Evolutionary conservation across 768 basidiomycete species (phyloP), one percentile per base, ranked within the genome.

Genomic region (Trametes elegans): DNA sequence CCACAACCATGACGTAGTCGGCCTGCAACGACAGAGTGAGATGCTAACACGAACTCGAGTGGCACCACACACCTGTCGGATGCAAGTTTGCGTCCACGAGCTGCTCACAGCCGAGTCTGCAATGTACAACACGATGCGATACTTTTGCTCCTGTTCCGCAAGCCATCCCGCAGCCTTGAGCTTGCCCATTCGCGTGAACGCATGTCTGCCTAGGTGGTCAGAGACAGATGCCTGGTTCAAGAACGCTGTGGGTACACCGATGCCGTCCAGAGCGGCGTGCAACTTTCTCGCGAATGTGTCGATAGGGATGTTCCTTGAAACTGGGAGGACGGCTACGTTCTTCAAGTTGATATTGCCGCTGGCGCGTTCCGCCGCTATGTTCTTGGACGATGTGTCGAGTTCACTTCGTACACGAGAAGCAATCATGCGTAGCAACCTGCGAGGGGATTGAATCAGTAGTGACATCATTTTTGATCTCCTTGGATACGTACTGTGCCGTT

Each of bases 41-140:
- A 32, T 2, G 14, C 7, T 31, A 3, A 5, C 19, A 21, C 14
- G 10, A 13, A 27, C n/a, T 21, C 24, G 23, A 2, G 9, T 19
- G 10, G 11, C 32, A 16, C n/a, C 10, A 47, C 78, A 42, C 53
- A 89, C 90, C 78, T 98, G 96, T 23, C 93, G 83, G 58, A 99
- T 95, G 68, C 95, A 98, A 0, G 94, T 98, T 71, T 98, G 90
- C 27, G 96, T 98, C 97, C 97, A 99, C 18, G 93, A 89, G 55
- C 92, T 95, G 53, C 84, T 90, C 31, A 96, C 93, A 0, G 95
- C 86, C 0, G 96, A 93, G 71, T 99, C 95, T 7, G 91, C 96
- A 28, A 99, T 93, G 66, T 98, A 98, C 14, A 99, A 79, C 0
- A 98, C 95, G 3, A 85, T 97, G 26, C 93, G 81, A 66, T 88